A percentile compares a stretch with the other conserved stretches of the same genome.
Conservation (phyloP, 257 asterid genomes). For the Nicotiana knightiana region DNA sequence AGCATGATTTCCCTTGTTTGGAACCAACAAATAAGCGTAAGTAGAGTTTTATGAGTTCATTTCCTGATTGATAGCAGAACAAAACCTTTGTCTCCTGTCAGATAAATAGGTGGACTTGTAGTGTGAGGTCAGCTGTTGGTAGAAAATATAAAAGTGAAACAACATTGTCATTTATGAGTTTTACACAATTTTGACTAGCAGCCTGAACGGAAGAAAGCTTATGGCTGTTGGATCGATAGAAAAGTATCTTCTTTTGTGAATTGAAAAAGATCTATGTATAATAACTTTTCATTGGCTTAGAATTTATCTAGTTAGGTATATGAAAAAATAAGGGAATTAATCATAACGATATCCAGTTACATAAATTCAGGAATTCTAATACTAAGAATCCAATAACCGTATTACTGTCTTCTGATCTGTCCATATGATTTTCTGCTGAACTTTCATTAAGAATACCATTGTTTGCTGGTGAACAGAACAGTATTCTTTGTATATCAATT, state of each 20-base stretch:
- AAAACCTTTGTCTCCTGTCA: not conserved
- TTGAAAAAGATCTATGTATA: not conserved
- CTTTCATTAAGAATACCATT: not conserved
- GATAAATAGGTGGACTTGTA: not conserved
- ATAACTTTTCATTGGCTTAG: not conserved
- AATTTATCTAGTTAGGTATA: not conserved
- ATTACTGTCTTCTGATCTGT: not conserved
- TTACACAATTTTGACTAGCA: not conserved
- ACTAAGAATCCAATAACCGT: not conserved
- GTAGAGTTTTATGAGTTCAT: slow-evolving; percentile 13
- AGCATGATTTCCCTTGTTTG: slow-evolving; percentile 63
- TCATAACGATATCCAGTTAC: not conserved
- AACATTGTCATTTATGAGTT: not conserved
- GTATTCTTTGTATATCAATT: slow-evolving; percentile 59
- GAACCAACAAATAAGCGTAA: slow-evolving; percentile 38
- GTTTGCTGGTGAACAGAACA: slow-evolving; percentile 31
- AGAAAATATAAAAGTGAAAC: not conserved
- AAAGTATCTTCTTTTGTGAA: not conserved
- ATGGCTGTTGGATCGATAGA: not conserved
- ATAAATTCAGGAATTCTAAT: not conserved
- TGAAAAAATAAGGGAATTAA: not conserved
- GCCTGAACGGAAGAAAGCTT: not conserved
- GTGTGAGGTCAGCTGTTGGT: slow-evolving; percentile 3
- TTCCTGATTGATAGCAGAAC: not conserved
- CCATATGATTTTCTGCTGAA: not conserved